Percentiles rank a stretch among this genome's conserved stretches.
phyloP scores from a whole-genome alignment of 2,329 filamentous ascomycete species.

The Xylaria sp. region DNA sequence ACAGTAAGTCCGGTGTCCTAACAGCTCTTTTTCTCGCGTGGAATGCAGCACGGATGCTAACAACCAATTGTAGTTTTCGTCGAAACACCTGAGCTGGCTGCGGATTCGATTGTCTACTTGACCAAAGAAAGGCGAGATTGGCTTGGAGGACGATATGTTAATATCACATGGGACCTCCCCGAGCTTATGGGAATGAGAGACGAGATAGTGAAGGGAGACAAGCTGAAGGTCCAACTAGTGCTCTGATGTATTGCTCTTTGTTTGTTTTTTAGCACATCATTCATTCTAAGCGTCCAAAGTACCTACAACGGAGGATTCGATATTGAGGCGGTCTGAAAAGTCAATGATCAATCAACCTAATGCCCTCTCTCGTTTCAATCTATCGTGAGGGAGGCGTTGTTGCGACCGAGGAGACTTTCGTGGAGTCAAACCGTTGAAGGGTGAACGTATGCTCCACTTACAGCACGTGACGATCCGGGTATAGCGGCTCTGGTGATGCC shows the following conservation, averaged over 20 bases:
- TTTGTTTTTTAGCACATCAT: neutral
- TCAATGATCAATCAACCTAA: neutral
- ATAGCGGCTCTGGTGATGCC: constrained; percentile 28
- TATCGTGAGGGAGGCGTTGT: neutral
- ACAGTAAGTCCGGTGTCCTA: constrained; percentile 31
- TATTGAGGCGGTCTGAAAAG: neutral
- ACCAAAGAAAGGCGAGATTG: constrained; percentile 46
- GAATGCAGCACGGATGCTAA: constrained; percentile 16
- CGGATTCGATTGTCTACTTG: constrained; percentile 47
- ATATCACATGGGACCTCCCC: constrained; percentile 53
- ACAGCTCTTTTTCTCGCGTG: neutral
- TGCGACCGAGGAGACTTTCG: neutral
- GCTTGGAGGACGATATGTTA: constrained; percentile 52
- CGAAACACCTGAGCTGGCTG: constrained; percentile 44
- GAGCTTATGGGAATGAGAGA: constrained; percentile 47
- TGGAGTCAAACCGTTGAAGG: neutral
- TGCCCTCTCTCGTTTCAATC: neutral
- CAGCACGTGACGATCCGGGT: constrained; percentile 28
- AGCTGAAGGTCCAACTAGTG: constrained; percentile 44
- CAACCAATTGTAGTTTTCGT: constrained; percentile 37
- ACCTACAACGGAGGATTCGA: neutral
- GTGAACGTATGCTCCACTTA: neutral
- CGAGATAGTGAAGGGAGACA: constrained; percentile 46
- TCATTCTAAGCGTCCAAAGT: neutral
- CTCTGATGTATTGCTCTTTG: constrained; percentile 28